phyloP scores from a whole-genome alignment of 148 eudicot species.

The Silene conica region DNA sequence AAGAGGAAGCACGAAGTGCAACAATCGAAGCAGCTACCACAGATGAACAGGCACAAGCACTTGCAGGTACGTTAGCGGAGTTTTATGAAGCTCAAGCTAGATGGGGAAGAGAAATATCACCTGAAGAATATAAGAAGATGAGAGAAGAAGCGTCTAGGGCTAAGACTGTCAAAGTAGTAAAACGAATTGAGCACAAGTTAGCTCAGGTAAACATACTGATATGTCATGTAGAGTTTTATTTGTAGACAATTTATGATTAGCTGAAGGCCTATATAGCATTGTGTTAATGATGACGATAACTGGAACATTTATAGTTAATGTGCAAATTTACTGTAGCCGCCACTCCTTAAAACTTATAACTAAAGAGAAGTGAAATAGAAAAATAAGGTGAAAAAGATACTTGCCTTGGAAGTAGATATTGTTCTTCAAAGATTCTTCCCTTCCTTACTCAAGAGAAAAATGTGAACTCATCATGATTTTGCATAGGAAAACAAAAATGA shows the following conservation, averaged over 20 bases:
- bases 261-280: not conserved
- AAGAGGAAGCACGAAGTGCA: conserved; percentile 62
- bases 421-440: too few relatives aligned
- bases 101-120: conserved; percentile 80
- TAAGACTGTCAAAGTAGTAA: conserved; percentile 51
- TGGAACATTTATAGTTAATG: not conserved
- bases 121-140: conserved; percentile 68
- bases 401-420: too few relatives aligned
- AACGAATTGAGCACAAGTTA: conserved; percentile 74
- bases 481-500: not conserved
- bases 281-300: not conserved
- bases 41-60: conserved; percentile 43
- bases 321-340: not conserved
- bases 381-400: not conserved
- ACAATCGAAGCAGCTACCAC: conserved; percentile 33
- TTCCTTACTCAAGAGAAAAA: not conserved
- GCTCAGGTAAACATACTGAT: conserved; percentile 50
- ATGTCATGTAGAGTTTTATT: conserved; percentile 6
- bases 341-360: not conserved
- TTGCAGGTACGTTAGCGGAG: conserved; percentile 91
- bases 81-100: conserved; percentile 91
- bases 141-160: conserved; percentile 67
- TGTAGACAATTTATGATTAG: not conserved
- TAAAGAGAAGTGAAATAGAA: not conserved
- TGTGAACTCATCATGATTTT: not conserved